A percentile compares a stretch with the other conserved stretches of the same genome.
Conservation (phyloP, 108 stramenopile genomes). For the Conticribra guillardii region DNA sequence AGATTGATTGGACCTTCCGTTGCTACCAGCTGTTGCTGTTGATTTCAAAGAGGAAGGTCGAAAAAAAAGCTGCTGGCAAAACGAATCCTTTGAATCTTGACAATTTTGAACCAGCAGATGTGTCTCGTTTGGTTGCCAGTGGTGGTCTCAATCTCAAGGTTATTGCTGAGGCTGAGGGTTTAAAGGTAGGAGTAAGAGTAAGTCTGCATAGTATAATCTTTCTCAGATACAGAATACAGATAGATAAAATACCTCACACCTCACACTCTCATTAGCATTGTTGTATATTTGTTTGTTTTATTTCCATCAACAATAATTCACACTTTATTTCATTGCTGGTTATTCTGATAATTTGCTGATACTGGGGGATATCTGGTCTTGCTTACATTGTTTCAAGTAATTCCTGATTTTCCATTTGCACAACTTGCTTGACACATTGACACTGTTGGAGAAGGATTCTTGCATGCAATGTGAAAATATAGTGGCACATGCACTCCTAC, state of each 20-base stretch:
- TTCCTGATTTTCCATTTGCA: slow-evolving; percentile 91
- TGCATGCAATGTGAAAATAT: too few relatives aligned
- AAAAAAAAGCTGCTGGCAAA: slow-evolving; percentile 21
- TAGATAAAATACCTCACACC: too few relatives aligned
- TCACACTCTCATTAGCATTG: background rate
- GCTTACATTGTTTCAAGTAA: slow-evolving; percentile 87
- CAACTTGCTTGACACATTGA: too few relatives aligned
- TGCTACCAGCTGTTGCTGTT: too few relatives aligned
- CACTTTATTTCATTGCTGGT: slow-evolving; percentile 6
- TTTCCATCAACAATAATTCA: slow-evolving; percentile 1
- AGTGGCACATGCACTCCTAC: too few relatives aligned
- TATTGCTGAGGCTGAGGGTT: slow-evolving; percentile 69
- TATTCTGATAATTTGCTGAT: slow-evolving; percentile 74
- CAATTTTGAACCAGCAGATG: slow-evolving; percentile 40
- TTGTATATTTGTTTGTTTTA: slow-evolving; percentile 2
- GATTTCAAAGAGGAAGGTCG: slow-evolving; percentile 45
- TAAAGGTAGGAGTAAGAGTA: too few relatives aligned
- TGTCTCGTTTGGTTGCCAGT: slow-evolving; percentile 55
- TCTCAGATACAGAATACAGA: too few relatives aligned
- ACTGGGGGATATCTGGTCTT: slow-evolving; percentile 88
- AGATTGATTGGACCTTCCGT: slow-evolving; percentile 81
- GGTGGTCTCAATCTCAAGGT: slow-evolving; percentile 74
- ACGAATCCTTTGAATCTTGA: slow-evolving; percentile 54
- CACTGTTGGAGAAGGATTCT: too few relatives aligned
- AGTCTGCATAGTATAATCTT: slow-evolving; percentile 8